These are phyloP conservation scores for Heterobasidion annosum DNA, from an alignment of 1,284 basidiomycete species.

Conservation along the genomic window DNA sequence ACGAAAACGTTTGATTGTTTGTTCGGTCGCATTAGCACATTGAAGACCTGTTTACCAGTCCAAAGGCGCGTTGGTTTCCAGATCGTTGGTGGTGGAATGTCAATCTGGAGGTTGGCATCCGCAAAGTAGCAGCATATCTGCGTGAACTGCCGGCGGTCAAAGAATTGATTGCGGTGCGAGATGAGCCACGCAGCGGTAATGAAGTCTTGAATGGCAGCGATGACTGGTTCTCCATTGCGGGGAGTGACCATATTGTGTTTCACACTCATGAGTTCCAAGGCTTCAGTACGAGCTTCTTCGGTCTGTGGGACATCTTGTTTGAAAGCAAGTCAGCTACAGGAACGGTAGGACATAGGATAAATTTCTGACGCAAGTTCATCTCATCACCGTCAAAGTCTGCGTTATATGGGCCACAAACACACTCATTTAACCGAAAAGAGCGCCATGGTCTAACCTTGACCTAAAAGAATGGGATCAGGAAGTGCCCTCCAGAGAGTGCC, in stretches of 20 bases:
- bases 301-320: constrained; percentile 91
- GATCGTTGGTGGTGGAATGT: constrained; percentile 92
- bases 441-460: constrained; percentile 95
- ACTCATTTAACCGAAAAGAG: constrained; percentile 97
- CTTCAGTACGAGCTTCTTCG: constrained; percentile 97
- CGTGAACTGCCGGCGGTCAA: constrained; percentile 91
- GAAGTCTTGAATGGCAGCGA: constrained; percentile 97
- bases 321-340: not conserved
- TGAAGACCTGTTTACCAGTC: constrained; percentile 99
- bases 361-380: constrained; percentile 90
- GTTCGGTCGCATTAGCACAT: constrained; percentile 94
- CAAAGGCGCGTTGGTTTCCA: constrained; percentile 91
- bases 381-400: constrained; percentile 99
- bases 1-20: constrained; percentile 77
- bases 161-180: constrained; percentile 89
- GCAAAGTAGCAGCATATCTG: constrained; percentile 95
- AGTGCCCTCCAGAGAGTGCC: not conserved
- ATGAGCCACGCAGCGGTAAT: constrained; percentile 97
- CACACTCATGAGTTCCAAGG: constrained; percentile 95
- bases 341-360: not conserved
- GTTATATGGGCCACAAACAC: constrained; percentile 99
- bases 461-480: constrained; percentile 21
- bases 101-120: constrained; percentile 89
- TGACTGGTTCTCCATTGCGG: constrained; percentile 96
- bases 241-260: constrained; percentile 98